Base-by-base conservation (phyloP, 352 stramenopile species). In the Phytopythium mirpurense region DNA sequence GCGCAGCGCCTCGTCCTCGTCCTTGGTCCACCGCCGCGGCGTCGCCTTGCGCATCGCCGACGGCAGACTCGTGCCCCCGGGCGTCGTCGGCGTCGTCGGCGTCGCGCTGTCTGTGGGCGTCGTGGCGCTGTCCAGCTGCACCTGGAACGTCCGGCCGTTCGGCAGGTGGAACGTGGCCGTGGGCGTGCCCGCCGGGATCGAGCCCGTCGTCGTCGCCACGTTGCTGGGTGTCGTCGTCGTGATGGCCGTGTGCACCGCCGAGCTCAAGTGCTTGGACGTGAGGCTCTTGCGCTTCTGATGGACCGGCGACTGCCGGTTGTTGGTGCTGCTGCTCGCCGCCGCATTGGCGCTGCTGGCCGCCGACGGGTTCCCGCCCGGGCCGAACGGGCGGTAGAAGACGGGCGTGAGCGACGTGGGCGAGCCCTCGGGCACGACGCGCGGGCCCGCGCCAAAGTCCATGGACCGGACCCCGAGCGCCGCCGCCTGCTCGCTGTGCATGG, bases 1-100 rank as follows among this genome's bases (percentile, higher is more conserved):
- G 3, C 86, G 74, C 29, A 97, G 66, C 15, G 83, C 78, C 16
- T 97, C 83, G 56, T 97, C 89, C 54, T 97, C 89, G 24, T 96
- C 83, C 41, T 86, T 82, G 9, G 77, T 95, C 88, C 89, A 97
- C 12, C 82, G 74, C 5, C 80, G 78, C 50, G 83, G 81, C 47
- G 87, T 90, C 14, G 82, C 77, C 62, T 92, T 93, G 31, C 80
- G 74, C 16, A 63, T 74, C 14, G 67, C 71, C 36, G 82, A 58
- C 37, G 73, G 68, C 18, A 37, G 59, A 10, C 55, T 60, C 16
- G 56, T 61, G 7, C 53, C 61, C 10, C 45, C 54, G 0, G 67
- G 53, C 1, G 63, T 68, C 2, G 67, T 57, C 24, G 66, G 71
- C n/a, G 68, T 67, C 23, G 71, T 71, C 9, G 74, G 70, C 47